Evolutionary conservation across 345 rosid species (phyloP), one percentile per base, ranked within the genome.

Genomic region (Moricandia moricandioides): DNA sequence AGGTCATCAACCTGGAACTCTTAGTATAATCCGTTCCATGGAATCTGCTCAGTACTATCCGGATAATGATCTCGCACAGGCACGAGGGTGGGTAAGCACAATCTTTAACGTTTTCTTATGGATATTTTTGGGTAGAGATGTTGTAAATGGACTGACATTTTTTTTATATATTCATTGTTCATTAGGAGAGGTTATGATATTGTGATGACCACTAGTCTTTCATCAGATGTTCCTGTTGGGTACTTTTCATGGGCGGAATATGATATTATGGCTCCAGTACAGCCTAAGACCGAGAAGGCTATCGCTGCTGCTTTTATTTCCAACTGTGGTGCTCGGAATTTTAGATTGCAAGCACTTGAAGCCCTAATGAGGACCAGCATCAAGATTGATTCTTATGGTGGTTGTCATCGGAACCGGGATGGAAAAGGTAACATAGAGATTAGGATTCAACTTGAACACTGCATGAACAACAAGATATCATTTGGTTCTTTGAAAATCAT

Each of bases 81-180:
- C 99, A 86, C 89, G 97, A 88, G 86, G 99, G 99, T 95, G 96
- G 96, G 97, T 95, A 90, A 92, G 97, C 92, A 88, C 89, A 70
- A 71, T 81, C 85, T 77, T 65, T 62, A 81, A 79, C 63, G 70
- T 69, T 45, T 55, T 33, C 5, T 18, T 68, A 57, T 30, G 4
- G 71, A 62, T 62, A 71, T 82, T 74, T 81, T 74, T 29, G 16
- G 7, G 43, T 71, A 1, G 34, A 3, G 2, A 26, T 56, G 30
- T 26, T 67, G 17, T 31, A 3, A 43, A 7, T 33, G 39, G 5
- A 6, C 10, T 29, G 13, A 39, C 13, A 9, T 39, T 9, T 39
- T 9, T 47, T 39, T 6, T 0, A 47, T 45, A 3, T 70, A 0
- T 60, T 61, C 13, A 55, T 43, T 49, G 35, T 71, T 47, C 43